Conservation (phyloP, 345 rosid genomes). For the Hypericum perforatum region DNA sequence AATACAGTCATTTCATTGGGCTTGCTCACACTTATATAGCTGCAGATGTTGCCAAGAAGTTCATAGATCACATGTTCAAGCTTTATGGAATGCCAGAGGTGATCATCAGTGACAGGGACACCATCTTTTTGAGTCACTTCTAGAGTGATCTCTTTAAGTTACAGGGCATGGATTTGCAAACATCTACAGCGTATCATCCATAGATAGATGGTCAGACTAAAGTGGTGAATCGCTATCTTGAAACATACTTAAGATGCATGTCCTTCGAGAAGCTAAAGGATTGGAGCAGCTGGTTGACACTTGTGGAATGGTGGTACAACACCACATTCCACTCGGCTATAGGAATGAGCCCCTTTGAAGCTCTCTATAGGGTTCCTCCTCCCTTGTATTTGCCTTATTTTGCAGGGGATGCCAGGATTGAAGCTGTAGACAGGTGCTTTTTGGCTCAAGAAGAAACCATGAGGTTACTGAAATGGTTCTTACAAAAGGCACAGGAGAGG, state of each 20-base stretch:
- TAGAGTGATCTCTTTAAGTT: not conserved
- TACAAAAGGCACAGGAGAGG: too few relatives aligned
- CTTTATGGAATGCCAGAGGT: not conserved
- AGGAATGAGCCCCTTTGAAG: not conserved
- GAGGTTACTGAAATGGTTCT: too few relatives aligned
- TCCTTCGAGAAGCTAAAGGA: not conserved
- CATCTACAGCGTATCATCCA: not conserved
- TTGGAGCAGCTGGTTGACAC: not conserved
- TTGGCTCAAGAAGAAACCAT: too few relatives aligned
- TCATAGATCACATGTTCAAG: not conserved
- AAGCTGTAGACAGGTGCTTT: too few relatives aligned
- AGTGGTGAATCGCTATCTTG: not conserved
- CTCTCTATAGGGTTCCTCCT: too few relatives aligned
- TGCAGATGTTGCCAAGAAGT: not conserved
- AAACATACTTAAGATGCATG: not conserved
- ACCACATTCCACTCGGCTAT: not conserved
- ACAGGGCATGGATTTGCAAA: not conserved
- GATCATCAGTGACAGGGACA: not conserved
- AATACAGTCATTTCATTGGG: not conserved
- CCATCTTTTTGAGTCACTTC: not conserved
- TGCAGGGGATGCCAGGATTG: too few relatives aligned
- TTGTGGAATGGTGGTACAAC: not conserved
- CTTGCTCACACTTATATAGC: not conserved
- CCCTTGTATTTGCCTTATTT: too few relatives aligned
- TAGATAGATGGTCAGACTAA: not conserved